Evolutionary conservation across 257 asterid species (phyloP).

Genomic region (Capsicum pubescens): DNA sequence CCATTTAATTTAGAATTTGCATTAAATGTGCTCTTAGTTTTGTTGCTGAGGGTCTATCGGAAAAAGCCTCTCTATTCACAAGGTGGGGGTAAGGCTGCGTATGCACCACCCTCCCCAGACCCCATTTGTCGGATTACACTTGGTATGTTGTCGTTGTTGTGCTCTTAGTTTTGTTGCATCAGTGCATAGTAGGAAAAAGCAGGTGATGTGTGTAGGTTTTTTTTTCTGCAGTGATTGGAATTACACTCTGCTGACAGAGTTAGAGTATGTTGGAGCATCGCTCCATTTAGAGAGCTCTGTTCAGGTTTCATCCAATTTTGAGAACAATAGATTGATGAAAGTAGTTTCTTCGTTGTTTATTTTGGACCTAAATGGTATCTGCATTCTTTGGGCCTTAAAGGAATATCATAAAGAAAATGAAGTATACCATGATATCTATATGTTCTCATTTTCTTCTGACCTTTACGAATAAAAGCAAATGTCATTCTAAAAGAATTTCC

Average conservation of each 20-base stretch:
- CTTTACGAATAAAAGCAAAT: background rate
- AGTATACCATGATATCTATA: background rate
- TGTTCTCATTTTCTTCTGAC: background rate
- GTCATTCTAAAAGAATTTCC: background rate
- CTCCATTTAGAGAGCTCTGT: background rate
- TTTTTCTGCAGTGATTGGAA: constrained; percentile 3
- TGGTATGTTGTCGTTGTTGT: background rate
- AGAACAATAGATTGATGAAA: background rate
- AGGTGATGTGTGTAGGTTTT: constrained; percentile 15
- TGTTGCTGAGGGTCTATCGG: background rate
- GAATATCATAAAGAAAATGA: background rate
- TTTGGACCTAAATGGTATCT: background rate
- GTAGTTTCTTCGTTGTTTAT: constrained; percentile 12
- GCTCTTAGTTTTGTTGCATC: constrained; percentile 4
- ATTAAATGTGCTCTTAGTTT: background rate
- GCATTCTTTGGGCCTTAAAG: background rate
- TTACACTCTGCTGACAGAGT: background rate
- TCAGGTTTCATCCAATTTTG: constrained; percentile 4
- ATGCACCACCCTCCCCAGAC: background rate
- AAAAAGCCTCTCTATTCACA: background rate
- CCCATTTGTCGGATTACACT: background rate
- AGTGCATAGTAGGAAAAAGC: background rate
- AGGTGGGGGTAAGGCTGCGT: background rate
- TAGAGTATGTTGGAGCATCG: background rate
- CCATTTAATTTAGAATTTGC: background rate